Conservation (phyloP, 2,329 filamentous ascomycete genomes). For the Aspergillus neoniger region DNA sequence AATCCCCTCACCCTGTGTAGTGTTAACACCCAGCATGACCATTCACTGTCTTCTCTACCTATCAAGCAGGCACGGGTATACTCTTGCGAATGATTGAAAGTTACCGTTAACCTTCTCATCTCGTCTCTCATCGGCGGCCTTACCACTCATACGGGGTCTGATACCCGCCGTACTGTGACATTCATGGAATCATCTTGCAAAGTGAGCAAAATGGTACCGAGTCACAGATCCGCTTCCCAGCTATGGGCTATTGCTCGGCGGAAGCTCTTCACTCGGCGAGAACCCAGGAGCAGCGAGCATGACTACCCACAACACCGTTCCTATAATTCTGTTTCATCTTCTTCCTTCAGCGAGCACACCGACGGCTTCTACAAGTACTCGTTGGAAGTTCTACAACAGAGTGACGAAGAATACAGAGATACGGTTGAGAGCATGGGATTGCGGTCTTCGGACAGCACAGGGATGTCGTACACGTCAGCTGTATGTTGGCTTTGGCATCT, state of each 20-base stretch:
- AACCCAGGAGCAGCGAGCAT: slow-evolving; percentile 6
- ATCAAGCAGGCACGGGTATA: neutral
- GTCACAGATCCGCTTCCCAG: slow-evolving; percentile 18
- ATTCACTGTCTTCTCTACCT: neutral
- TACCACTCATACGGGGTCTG: neutral
- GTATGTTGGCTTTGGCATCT: slow-evolving; percentile 15
- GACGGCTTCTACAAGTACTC: slow-evolving; percentile 30
- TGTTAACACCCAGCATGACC: neutral
- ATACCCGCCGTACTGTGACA: neutral
- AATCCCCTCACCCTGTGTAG: too few species aligned
- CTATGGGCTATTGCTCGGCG: slow-evolving; percentile 20
- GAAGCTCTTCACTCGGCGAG: slow-evolving; percentile 21
- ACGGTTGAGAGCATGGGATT: neutral
- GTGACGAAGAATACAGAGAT: slow-evolving; percentile 8
- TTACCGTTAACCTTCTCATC: neutral
- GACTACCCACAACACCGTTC: slow-evolving; percentile 1
- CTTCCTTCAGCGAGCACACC: slow-evolving; percentile 17
- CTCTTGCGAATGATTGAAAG: too few species aligned
- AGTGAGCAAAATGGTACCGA: slow-evolving; percentile 9
- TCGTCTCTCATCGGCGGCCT: neutral
- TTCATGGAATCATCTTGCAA: neutral
- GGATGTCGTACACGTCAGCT: slow-evolving; percentile 23
- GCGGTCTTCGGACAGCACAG: slow-evolving; percentile 21
- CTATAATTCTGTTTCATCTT: slow-evolving; percentile 2
- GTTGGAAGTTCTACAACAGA: slow-evolving; percentile 16